Base-by-base conservation (phyloP, 768 basidiomycete species). In the Hericium rajendrae region DNA sequence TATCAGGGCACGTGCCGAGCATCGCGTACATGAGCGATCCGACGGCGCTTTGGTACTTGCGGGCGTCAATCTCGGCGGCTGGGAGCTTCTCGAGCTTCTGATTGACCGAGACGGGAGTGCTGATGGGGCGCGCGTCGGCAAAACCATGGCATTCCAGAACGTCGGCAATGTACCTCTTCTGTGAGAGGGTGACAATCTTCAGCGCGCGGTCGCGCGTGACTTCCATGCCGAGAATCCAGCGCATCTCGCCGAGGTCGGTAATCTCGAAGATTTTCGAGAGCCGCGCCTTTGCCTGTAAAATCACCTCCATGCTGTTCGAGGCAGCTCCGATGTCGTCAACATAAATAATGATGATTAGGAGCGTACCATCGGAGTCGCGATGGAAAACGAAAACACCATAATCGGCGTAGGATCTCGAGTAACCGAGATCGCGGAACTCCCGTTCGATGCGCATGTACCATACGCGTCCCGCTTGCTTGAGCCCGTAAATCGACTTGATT, bases 1-100 rank as follows among this genome's bases (percentile, higher is more conserved):
- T 66, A 43, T 78, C 72, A 0, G 74, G 73, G 0, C 67, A 60
- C 1, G 73, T 72, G 15, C 64, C 49, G 6, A 50, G 13, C 41
- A 43, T 43, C 18, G 41, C 41, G 18, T 26, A 26, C 26, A 26
- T 26, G 2, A 26, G 3, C 3, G 26, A 26, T 2, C 26, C 26
- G 26, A 26, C 26, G 26, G 26, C 26, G 26, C 26, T 26, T 4
- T 26, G 26, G 26, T 26, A 26, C 26, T 26, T 26, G 26, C 26
- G 26, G 2, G 26, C 3, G 26, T 26, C 26, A 3, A 26, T 26
- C 26, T 26, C 26, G 26, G 26, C 26, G 26, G n/a, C 15, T 13
- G 49, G 10, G 32, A 18, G 20, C 46, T 39, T 4, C 5, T 11
- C 3, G 6, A 41, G 16, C 49, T 22, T 12, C 26, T 26, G 26